A percentile compares a stretch with the other conserved stretches of the same genome.
Conservation (phyloP, 78 protist species). For the Chrysochromulina parva region DNA sequence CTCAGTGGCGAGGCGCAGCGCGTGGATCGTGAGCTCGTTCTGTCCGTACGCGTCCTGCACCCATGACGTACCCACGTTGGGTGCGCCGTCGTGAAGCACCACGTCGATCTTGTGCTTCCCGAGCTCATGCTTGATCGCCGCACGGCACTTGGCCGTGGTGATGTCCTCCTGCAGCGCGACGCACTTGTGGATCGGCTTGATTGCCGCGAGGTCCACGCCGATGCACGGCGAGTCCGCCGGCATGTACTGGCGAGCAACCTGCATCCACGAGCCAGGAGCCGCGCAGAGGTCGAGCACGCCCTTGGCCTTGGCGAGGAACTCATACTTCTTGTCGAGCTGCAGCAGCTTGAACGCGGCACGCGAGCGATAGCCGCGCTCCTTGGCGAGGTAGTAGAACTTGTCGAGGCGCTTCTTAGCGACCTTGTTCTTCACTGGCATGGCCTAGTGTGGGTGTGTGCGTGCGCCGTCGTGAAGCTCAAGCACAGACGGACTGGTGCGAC, state of each 20-base stretch:
- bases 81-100: constrained; percentile 99
- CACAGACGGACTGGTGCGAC: too few relatives aligned
- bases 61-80: constrained; percentile 98
- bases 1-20: constrained; percentile 93
- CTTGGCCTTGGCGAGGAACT: constrained; percentile 78
- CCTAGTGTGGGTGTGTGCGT: too few relatives aligned
- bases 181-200: constrained; percentile 84
- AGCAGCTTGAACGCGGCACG: constrained; percentile 99
- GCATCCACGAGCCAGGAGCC: constrained; percentile 97
- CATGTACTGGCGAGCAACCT: constrained; percentile 91
- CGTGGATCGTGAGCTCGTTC: constrained; percentile 86
- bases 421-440: constrained; percentile 39
- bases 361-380: constrained; percentile 95
- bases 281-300: constrained; percentile 98
- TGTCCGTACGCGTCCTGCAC: constrained; percentile 68
- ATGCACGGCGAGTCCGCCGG: constrained; percentile 85
- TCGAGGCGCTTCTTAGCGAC: constrained; percentile 88
- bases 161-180: constrained; percentile 92
- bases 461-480: too few relatives aligned
- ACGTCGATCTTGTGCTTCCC: constrained; percentile 37
- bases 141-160: constrained; percentile 91
- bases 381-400: constrained; percentile 96
- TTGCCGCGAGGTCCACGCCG: constrained; percentile 97
- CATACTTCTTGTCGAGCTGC: constrained; percentile 95
- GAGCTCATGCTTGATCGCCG: constrained; percentile 61